Percentiles rank a stretch among this genome's conserved stretches.
Evolutionary conservation across 768 basidiomycete genomes (phyloP).

Genomic region (Trametes coccinea): DNA sequence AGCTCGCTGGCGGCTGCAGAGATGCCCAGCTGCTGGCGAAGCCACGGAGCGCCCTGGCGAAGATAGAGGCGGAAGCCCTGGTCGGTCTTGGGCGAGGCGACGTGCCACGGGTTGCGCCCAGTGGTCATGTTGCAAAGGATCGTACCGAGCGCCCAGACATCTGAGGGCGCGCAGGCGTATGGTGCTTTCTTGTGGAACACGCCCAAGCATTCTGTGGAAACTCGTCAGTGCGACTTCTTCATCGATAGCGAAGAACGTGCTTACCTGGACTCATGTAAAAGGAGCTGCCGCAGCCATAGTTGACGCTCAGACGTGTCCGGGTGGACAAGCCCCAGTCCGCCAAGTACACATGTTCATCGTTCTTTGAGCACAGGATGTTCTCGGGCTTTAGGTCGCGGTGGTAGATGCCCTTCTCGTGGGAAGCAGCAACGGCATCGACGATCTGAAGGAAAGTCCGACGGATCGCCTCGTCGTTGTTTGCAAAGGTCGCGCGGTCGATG

Average conservation of each 20-base stretch:
- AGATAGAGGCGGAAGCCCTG: constrained; percentile 85
- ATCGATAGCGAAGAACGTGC: constrained; percentile 6
- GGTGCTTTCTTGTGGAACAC: constrained; percentile 56
- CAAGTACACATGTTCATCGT: constrained; percentile 41
- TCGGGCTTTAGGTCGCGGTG: constrained; percentile 63
- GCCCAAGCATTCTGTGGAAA: constrained; percentile 78
- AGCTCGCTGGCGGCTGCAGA: constrained; percentile 32
- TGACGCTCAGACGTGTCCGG: constrained; percentile 19
- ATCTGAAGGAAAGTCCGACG: constrained; percentile 52
- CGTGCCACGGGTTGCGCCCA: constrained; percentile 96
- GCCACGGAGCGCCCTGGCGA: constrained; percentile 68
- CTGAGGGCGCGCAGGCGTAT: constrained; percentile 85
- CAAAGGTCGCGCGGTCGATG: constrained; percentile 35
- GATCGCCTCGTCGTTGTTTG: constrained; percentile 46
- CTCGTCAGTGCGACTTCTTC: not conserved
- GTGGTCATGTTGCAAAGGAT: constrained; percentile 94
- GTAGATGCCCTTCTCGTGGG: constrained; percentile 49
- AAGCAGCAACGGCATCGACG: constrained; percentile 51
- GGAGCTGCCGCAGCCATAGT: constrained; percentile 33
- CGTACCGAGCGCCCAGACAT: constrained; percentile 95
- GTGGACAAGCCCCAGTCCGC: constrained; percentile 54
- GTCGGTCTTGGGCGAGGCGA: constrained; percentile 70
- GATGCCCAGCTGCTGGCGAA: constrained; percentile 46
- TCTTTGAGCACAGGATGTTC: constrained; percentile 47
- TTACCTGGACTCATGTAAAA: constrained; percentile 38